A percentile compares a stretch with the other conserved stretches of the same genome.
These are phyloP conservation scores for Botrytis porri DNA, from an alignment of 2,329 filamentous ascomycete genomes.

Conservation along the genomic window DNA sequence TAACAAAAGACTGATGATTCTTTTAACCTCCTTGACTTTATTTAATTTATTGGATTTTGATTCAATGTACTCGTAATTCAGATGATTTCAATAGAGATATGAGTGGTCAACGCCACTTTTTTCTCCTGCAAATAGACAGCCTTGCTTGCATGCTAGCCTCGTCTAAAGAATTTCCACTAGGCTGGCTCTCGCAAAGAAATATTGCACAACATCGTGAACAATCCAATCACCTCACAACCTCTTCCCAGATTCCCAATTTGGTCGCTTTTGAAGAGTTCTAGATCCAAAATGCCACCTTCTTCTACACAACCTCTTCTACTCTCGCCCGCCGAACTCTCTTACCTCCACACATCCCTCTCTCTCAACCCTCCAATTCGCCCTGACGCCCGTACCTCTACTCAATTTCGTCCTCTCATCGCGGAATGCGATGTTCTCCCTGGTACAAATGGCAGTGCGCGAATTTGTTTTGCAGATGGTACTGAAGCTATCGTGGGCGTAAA, in stretches of 20 bases:
- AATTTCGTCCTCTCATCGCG: slow-evolving; percentile 87
- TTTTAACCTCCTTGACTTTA: background rate
- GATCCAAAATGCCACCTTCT: slow-evolving; percentile 50
- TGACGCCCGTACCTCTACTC: slow-evolving; percentile 75
- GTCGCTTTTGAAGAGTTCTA: background rate
- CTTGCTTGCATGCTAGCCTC: slow-evolving; percentile 13
- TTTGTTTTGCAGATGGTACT: slow-evolving; percentile 92
- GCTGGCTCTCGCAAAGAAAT: slow-evolving; percentile 10
- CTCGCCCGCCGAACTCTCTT: slow-evolving; percentile 93
- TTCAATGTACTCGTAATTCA: too few species aligned
- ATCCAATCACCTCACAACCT: slow-evolving; percentile 3
- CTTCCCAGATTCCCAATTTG: background rate
- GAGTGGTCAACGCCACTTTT: background rate
- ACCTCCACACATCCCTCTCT: slow-evolving; percentile 83
- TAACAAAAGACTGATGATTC: background rate
- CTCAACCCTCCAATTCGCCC: slow-evolving; percentile 82
- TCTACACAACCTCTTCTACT: slow-evolving; percentile 66
- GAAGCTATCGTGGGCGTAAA: slow-evolving; percentile 96
- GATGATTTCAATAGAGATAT: background rate
- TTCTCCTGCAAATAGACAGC: background rate
- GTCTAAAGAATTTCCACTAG: slow-evolving; percentile 22
- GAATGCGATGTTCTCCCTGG: slow-evolving; percentile 87
- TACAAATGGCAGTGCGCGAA: slow-evolving; percentile 86
- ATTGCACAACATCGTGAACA: background rate
- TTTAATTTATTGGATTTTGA: background rate